Evolutionary conservation across 331 rosid genomes (phyloP), one percentile per base, ranked within the genome.

Genomic region (Pyrus hybrid): DNA sequence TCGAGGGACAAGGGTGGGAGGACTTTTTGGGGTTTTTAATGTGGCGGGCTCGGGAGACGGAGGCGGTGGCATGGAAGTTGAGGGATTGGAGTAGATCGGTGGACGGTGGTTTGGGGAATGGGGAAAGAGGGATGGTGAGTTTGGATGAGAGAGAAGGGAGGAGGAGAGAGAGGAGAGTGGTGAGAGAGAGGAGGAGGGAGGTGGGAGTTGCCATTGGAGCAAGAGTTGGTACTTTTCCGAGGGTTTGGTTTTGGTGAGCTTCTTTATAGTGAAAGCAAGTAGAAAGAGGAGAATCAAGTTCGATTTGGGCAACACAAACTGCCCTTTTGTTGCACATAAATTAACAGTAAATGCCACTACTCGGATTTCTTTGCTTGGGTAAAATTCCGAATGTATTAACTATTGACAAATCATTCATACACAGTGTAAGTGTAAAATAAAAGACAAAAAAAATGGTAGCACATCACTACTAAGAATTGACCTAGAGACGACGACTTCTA

Each of bases 31-130:
- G 85, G 80, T 57, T 70, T 73, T 92, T 95, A 76, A 95, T 87
- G 74, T 89, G 96, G 80, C 76, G 96, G 53, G 99, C 98, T 69
- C 97, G 79, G 81, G 83, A 74, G 20, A 88, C 62, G 10, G 99
- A 86, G 30, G 93, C 76, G 13, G 93, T 74, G 58, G 96, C 88
- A 3, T 85, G 74, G 51, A 76, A 54, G 66, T 77, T 84, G 79
- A 92, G 78, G 51, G 86, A 62, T 2, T 86, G 73, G 67, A 84
- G 51, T 13, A 86, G 93, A 83, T 88, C 89, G 65, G 92, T 81
- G 32, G 85, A 81, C 3, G 80, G 64, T 29, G 56, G 78, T 75
- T 75, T 76, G 45, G 85, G 58, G 77, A 80, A 70, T 14, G 86
- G 79, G 28, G 85, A 74, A 23, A 93, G 90, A 1, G 91, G 78